These are phyloP conservation scores for Epichloe hybrida DNA, from an alignment of 2,329 filamentous ascomycete genomes.

Conservation along the genomic window DNA sequence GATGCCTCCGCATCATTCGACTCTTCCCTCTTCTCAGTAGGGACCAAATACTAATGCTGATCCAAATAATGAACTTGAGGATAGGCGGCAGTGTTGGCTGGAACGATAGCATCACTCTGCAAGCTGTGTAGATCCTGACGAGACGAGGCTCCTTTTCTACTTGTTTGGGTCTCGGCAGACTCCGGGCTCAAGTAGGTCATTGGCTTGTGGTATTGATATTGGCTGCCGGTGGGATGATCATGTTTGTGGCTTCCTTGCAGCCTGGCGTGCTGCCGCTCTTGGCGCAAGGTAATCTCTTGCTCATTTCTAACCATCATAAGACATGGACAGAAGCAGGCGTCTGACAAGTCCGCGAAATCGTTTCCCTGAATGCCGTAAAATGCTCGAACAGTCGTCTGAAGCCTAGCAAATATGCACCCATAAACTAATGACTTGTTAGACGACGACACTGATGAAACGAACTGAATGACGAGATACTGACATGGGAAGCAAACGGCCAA, in stretches of 20 bases:
- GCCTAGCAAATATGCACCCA: conserved; percentile 13
- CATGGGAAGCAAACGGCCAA: conserved; percentile 15
- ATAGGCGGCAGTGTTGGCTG: not conserved
- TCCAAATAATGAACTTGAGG: conserved; percentile 6
- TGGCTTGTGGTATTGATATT: conserved; percentile 11
- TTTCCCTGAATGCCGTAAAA: conserved; percentile 20
- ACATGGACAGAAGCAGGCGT: conserved; percentile 17
- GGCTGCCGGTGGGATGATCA: conserved; percentile 3
- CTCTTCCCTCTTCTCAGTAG: not conserved
- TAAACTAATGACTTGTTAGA: conserved; percentile 15
- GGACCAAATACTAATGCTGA: conserved; percentile 9
- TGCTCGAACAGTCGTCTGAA: conserved; percentile 18
- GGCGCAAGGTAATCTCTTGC: conserved; percentile 19
- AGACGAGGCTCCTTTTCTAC: not conserved
- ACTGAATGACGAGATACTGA: conserved; percentile 6
- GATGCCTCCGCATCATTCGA: not conserved
- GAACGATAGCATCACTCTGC: not conserved
- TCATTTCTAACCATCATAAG: conserved; percentile 16
- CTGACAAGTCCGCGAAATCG: conserved; percentile 10
- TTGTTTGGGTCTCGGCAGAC: conserved; percentile 2
- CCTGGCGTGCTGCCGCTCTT: conserved; percentile 9
- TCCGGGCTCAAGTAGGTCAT: conserved; percentile 11
- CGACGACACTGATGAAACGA: not conserved
- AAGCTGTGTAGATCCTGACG: not conserved
- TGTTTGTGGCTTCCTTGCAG: conserved; percentile 5